phyloP scores from a whole-genome alignment of 495 filamentous ascomycete species.

The Penicillium steckii region DNA sequence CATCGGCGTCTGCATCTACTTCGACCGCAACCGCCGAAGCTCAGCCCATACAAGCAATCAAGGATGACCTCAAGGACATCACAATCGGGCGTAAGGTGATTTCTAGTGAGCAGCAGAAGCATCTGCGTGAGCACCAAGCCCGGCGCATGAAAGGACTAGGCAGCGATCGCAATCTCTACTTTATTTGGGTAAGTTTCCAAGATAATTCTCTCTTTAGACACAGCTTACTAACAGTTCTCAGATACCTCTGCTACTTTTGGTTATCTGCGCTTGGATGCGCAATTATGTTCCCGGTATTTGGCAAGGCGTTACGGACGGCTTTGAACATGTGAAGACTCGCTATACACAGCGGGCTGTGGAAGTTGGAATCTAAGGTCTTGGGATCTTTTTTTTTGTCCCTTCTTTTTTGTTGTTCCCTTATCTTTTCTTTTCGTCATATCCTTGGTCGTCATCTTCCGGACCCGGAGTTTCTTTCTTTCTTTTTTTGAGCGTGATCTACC shows the following conservation, averaged over 20 bases:
- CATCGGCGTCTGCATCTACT: constrained; percentile 4
- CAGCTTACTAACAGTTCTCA: constrained; percentile 25
- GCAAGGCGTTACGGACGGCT: constrained; percentile 43
- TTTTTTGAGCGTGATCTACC: constrained; percentile 24
- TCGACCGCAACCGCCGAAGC: constrained; percentile 27
- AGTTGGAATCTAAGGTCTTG: constrained; percentile 29
- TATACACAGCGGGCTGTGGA: constrained; percentile 43
- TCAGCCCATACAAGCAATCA: constrained; percentile 37
- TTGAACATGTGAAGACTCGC: constrained; percentile 45
- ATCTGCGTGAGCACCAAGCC: constrained; percentile 68
- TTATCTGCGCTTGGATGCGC: constrained; percentile 62
- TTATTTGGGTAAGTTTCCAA: constrained; percentile 71
- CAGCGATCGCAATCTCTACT: constrained; percentile 77
- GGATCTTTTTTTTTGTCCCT: constrained; percentile 14
- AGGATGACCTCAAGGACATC: constrained; percentile 42
- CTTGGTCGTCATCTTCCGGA: constrained; percentile 12
- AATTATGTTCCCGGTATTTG: constrained; percentile 57
- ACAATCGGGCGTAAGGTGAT: constrained; percentile 46
- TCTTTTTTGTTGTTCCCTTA: constrained; percentile 18
- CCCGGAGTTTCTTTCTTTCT: constrained; percentile 23
- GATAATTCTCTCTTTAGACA: background rate
- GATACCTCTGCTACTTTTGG: constrained; percentile 55
- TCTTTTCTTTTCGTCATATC: constrained; percentile 18
- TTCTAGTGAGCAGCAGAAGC: constrained; percentile 72
- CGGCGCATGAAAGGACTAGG: constrained; percentile 71